Evolutionary conservation across 441 rosid species (phyloP).

Genomic region (Jatropha multifida): DNA sequence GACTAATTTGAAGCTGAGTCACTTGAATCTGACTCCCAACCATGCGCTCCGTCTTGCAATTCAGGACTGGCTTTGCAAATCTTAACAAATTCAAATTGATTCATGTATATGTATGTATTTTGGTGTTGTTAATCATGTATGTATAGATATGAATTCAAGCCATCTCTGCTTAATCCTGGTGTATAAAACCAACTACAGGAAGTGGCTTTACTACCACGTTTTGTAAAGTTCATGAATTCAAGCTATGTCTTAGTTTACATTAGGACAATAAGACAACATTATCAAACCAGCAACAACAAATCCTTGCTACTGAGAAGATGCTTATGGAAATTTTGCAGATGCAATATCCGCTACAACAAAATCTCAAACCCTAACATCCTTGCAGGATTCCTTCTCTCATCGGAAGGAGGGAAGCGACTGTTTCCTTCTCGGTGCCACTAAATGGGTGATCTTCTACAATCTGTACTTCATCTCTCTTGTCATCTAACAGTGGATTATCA

Average conservation of each 20-base stretch:
- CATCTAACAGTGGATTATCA: constrained; percentile 42
- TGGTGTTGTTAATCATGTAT: not conserved
- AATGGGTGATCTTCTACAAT: constrained; percentile 52
- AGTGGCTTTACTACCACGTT: constrained; percentile 4
- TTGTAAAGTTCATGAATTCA: not conserved
- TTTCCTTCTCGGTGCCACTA: constrained; percentile 29
- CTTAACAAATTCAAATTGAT: constrained; percentile 24
- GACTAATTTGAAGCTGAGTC: constrained; percentile 60
- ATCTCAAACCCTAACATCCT: constrained; percentile 27
- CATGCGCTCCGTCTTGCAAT: constrained; percentile 59
- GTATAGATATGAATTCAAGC: constrained; percentile 10
- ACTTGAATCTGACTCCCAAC: constrained; percentile 63
- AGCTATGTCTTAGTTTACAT: constrained; percentile 1
- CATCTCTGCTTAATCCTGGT: constrained; percentile 12
- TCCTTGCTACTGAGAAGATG: not conserved
- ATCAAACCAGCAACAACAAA: not conserved
- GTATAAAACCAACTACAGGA: constrained; percentile 1
- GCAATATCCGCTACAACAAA: not conserved
- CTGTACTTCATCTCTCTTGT: constrained; percentile 24
- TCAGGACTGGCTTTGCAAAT: constrained; percentile 74
- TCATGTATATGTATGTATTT: not conserved
- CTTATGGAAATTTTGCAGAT: not conserved
- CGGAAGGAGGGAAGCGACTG: constrained; percentile 36
- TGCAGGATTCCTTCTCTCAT: constrained; percentile 34
- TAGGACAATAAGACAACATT: not conserved